Evolutionary conservation across 495 filamentous ascomycete genomes (phyloP).

Genomic region (Lophiostoma macrostomum): DNA sequence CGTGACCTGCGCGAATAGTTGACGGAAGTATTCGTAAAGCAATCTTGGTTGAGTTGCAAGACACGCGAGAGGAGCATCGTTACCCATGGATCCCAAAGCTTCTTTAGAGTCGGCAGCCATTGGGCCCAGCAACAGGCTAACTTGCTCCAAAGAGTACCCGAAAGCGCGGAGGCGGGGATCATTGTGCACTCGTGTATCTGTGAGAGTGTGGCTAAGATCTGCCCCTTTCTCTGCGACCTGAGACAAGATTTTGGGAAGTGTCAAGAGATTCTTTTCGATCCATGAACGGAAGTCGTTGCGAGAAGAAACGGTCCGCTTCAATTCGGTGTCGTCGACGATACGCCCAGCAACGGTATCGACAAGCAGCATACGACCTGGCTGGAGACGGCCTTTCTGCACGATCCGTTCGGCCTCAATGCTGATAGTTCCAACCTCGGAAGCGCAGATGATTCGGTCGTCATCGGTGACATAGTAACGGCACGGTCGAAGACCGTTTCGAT

Average conservation of each 20-base stretch:
- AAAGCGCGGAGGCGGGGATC: slow-evolving; percentile 84
- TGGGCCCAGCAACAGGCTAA: slow-evolving; percentile 87
- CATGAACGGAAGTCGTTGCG: slow-evolving; percentile 84
- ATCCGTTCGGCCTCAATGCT: slow-evolving; percentile 85
- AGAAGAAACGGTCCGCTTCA: slow-evolving; percentile 84
- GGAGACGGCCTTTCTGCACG: slow-evolving; percentile 90
- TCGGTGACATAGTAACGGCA: slow-evolving; percentile 98
- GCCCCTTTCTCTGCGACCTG: slow-evolving; percentile 56
- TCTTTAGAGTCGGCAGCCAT: slow-evolving; percentile 99
- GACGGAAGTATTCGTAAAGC: slow-evolving; percentile 96
- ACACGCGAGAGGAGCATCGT: slow-evolving; percentile 93
- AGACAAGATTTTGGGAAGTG: slow-evolving; percentile 68
- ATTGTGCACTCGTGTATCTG: slow-evolving; percentile 73
- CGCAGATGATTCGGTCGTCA: slow-evolving; percentile 97
- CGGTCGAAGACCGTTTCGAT: slow-evolving; percentile 93
- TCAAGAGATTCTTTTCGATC: slow-evolving; percentile 85
- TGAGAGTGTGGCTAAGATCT: slow-evolving; percentile 63
- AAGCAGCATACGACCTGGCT: slow-evolving; percentile 95
- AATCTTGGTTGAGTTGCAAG: slow-evolving; percentile 85
- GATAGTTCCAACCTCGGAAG: slow-evolving; percentile 96
- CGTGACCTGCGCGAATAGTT: slow-evolving; percentile 98
- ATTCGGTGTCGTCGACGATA: slow-evolving; percentile 91
- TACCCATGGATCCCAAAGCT: slow-evolving; percentile 99
- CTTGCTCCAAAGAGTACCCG: slow-evolving; percentile 96
- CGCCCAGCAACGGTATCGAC: slow-evolving; percentile 94